These are phyloP conservation scores for Colletotrichum camelliae DNA, from an alignment of 2,329 filamentous ascomycete genomes.

Conservation along the genomic window DNA sequence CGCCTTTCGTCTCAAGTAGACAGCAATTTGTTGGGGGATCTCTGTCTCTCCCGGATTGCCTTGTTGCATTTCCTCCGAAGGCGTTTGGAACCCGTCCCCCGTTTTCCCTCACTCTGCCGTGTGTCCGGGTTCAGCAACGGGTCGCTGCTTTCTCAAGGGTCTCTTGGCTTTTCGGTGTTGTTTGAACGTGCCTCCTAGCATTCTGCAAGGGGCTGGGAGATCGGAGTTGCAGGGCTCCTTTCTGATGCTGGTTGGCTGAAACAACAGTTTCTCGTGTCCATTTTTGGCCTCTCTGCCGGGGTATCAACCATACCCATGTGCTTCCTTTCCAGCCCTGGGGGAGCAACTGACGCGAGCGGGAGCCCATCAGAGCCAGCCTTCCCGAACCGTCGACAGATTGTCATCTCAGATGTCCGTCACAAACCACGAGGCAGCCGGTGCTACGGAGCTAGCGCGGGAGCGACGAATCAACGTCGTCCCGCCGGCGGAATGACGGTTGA, in stretches of 20 bases:
- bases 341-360: not conserved
- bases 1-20: constrained; percentile 9
- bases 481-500: not conserved
- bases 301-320: constrained; percentile 8
- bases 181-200: not conserved
- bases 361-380: constrained; percentile 11
- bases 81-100: not conserved
- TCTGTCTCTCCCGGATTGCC: not conserved
- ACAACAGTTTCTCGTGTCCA: constrained; percentile 25
- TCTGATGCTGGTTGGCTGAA: constrained; percentile 23
- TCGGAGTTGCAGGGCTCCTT: constrained; percentile 17
- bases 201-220: constrained; percentile 21
- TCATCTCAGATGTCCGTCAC: constrained; percentile 3
- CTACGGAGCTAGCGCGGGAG: not conserved
- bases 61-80: constrained; percentile 9
- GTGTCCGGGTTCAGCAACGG: not conserved
- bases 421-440: constrained; percentile 6
- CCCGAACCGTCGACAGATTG: constrained; percentile 1
- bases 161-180: not conserved
- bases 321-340: constrained; percentile 1
- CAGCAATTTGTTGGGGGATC: constrained; percentile 4
- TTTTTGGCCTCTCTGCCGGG: constrained; percentile 19
- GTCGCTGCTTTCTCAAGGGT: constrained; percentile 1
- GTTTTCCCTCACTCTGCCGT: not conserved
- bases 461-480: not conserved